phyloP scores from a whole-genome alignment of 129 eudicot species.

The sunflower (Helianthus annuus) region DNA sequence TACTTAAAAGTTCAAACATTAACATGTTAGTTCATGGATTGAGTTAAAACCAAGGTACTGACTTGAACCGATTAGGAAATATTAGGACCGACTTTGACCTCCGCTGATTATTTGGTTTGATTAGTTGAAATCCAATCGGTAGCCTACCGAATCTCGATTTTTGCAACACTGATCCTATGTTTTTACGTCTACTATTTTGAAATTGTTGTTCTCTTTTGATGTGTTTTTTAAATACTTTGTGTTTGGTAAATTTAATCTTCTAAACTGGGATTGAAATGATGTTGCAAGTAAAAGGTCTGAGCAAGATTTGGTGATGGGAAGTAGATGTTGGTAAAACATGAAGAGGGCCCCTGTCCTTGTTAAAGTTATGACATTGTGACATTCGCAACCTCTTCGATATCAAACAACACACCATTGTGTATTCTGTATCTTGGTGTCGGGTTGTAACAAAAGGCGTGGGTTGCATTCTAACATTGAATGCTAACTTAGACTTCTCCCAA shows the following conservation, averaged over 20 bases:
- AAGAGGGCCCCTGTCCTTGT: constrained; percentile 96
- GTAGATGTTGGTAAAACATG: constrained; percentile 28
- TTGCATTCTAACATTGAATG: constrained; percentile 93
- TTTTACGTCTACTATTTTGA: neutral
- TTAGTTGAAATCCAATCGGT: too few relatives aligned
- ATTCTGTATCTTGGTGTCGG: constrained; percentile 49
- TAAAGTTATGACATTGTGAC: constrained; percentile 69
- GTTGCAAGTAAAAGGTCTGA: constrained; percentile 93
- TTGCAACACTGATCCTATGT: too few relatives aligned
- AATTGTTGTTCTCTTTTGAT: too few relatives aligned
- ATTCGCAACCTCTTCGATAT: constrained; percentile 93
- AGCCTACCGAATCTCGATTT: too few relatives aligned
- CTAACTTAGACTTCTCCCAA: constrained; percentile 86
- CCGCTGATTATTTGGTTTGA: too few relatives aligned
- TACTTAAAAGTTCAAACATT: too few relatives aligned
- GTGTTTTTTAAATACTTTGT: neutral
- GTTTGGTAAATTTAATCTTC: neutral
- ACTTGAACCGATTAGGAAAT: too few relatives aligned
- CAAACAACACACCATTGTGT: constrained; percentile 37
- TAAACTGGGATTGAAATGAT: constrained; percentile 69
- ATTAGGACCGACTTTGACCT: too few relatives aligned
- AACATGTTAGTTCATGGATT: too few relatives aligned
- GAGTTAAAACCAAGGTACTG: too few relatives aligned
- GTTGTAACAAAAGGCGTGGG: constrained; percentile 88
- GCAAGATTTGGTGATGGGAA: constrained; percentile 48